phyloP scores from a whole-genome alignment of 352 stramenopile genomes.

The Pythium sukuiense region DNA sequence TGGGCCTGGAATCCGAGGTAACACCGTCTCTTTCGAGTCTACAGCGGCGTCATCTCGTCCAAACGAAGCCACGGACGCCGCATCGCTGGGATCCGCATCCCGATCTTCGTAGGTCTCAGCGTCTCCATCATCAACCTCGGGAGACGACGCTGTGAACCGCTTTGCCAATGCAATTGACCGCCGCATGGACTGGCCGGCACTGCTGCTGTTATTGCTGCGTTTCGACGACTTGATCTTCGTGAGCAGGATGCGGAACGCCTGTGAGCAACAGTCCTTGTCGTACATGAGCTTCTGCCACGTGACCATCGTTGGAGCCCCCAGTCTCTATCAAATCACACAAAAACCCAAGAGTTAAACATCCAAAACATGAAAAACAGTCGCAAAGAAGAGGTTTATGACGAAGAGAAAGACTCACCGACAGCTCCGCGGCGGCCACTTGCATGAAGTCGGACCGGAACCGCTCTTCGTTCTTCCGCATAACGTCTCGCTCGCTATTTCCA shows the following conservation, averaged over 20 bases:
- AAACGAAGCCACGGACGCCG: neutral
- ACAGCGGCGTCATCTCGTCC: neutral
- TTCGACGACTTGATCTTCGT: conserved; percentile 57
- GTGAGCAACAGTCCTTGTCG: conserved; percentile 59
- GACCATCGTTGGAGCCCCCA: conserved; percentile 51
- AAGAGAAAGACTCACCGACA: conserved; percentile 33
- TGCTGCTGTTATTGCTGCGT: conserved; percentile 17
- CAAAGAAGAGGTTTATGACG: neutral
- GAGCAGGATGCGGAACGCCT: conserved; percentile 58
- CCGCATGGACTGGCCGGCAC: conserved; percentile 3
- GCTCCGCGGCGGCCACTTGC: conserved; percentile 44
- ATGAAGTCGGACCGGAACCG: conserved; percentile 61
- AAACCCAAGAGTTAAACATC: neutral
- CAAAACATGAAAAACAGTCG: neutral
- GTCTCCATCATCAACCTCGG: conserved; percentile 9
- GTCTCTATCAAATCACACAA: conserved; percentile 31
- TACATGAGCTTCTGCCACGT: conserved; percentile 71
- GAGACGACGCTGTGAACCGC: conserved; percentile 10
- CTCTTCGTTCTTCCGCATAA: conserved; percentile 52
- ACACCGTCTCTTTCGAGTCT: neutral
- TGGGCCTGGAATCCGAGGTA: conserved; percentile 10
- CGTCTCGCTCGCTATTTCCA: conserved; percentile 37
- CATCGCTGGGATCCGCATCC: conserved; percentile 12
- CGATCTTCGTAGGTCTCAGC: conserved; percentile 20
- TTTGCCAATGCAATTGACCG: conserved; percentile 15